Evolutionary conservation across 352 stramenopile genomes (phyloP).

Genomic region (Globisporangium nagaii): DNA sequence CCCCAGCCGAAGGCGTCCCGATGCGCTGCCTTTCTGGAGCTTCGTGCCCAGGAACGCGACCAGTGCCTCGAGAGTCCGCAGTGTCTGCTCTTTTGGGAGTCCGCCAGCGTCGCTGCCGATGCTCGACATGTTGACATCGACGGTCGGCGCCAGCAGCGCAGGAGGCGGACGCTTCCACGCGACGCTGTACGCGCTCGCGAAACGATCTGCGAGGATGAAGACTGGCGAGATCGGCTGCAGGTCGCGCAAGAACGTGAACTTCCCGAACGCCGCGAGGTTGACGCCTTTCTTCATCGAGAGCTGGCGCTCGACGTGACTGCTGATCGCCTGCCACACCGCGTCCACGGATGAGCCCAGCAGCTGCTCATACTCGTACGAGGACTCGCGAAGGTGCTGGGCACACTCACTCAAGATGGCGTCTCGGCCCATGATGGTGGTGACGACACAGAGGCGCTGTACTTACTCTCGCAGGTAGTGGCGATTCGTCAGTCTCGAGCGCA

Average conservation of each 20-base stretch:
- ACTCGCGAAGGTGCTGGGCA: slow-evolving; percentile 36
- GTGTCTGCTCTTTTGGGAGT: slow-evolving; percentile 34
- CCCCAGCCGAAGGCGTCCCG: slow-evolving; percentile 23
- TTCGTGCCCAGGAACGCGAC: slow-evolving; percentile 35
- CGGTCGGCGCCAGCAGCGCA: slow-evolving; percentile 29
- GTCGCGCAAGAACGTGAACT: slow-evolving; percentile 53
- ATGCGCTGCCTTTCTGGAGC: slow-evolving; percentile 20
- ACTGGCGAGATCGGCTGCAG: slow-evolving; percentile 23
- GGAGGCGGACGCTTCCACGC: slow-evolving; percentile 37
- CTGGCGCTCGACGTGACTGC: slow-evolving; percentile 26
- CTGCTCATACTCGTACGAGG: slow-evolving; percentile 55
- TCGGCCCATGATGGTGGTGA: background rate
- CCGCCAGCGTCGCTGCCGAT: slow-evolving; percentile 34
- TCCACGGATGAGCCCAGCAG: slow-evolving; percentile 37
- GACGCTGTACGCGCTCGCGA: slow-evolving; percentile 31
- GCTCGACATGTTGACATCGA: slow-evolving; percentile 44
- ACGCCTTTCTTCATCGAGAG: slow-evolving; percentile 33
- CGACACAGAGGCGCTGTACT: background rate
- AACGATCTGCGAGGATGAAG: slow-evolving; percentile 50
- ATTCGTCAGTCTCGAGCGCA: slow-evolving; percentile 4
- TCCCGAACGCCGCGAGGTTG: slow-evolving; percentile 37
- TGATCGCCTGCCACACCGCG: slow-evolving; percentile 40
- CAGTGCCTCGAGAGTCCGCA: slow-evolving; percentile 37
- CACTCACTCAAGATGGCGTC: slow-evolving; percentile 36
- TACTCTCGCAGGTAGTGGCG: background rate